These are phyloP conservation scores for Pleurotus sapidus DNA, from an alignment of 768 basidiomycete species.

Conservation along the genomic window DNA sequence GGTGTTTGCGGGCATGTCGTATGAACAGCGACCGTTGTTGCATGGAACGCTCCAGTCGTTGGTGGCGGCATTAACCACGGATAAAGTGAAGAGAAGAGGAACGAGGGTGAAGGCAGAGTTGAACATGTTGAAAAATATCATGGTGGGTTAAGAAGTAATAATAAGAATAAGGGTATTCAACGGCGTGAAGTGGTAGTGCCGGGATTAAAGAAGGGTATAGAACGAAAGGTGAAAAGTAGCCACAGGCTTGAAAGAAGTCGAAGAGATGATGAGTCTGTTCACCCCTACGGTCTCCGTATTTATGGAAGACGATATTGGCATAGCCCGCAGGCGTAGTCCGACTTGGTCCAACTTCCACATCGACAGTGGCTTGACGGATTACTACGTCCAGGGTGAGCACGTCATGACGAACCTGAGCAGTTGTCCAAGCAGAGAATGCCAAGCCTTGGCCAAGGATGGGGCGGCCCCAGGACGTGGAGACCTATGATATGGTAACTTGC, in stretches of 20 bases:
- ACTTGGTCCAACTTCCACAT: no score
- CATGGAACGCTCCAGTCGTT: neutral
- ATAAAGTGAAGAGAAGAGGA: neutral
- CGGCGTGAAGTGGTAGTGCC: neutral
- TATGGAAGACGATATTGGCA: no score
- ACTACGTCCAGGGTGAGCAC: no score
- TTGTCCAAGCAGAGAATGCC: no score
- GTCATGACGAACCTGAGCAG: no score
- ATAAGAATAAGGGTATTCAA: neutral
- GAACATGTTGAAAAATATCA: neutral
- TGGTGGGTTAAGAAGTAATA: neutral
- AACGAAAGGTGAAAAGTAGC: neutral
- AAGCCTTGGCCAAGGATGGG: no score
- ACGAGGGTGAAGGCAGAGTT: conserved; percentile 1
- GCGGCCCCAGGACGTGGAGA: no score
- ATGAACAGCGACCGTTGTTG: conserved; percentile 11
- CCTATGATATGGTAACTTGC: no score
- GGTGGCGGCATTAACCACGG: neutral
- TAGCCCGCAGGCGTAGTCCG: no score
- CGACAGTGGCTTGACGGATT: no score
- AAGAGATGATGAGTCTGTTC: neutral
- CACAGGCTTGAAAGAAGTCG: conserved; percentile 3
- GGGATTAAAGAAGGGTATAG: neutral
- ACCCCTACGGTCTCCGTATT: no score
- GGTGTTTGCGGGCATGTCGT: conserved; percentile 7